These are phyloP conservation scores for Barnettozyma botsteinii DNA, from an alignment of 805 yeast genomes.

Conservation along the genomic window DNA sequence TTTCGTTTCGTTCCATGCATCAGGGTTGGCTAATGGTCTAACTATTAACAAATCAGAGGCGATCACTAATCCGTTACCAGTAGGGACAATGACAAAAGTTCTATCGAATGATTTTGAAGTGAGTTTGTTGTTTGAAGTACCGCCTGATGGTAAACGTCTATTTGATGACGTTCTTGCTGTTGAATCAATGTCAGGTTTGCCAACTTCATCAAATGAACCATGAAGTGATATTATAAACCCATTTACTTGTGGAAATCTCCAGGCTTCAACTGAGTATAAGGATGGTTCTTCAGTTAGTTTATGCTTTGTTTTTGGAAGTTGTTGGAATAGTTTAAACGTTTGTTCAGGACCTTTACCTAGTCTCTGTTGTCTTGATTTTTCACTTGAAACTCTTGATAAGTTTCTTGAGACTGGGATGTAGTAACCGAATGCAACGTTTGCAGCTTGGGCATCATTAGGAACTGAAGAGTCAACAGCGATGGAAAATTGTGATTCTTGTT, in stretches of 20 bases:
- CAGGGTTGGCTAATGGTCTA: slow-evolving; percentile 49
- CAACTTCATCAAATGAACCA: slow-evolving; percentile 75
- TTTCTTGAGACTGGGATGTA: slow-evolving; percentile 76
- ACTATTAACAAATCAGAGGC: slow-evolving; percentile 80
- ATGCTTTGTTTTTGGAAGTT: slow-evolving; percentile 78
- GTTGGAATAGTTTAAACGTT: slow-evolving; percentile 54
- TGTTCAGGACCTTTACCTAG: slow-evolving; percentile 64
- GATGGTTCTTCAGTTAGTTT: slow-evolving; percentile 56
- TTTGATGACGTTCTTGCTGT: slow-evolving; percentile 12
- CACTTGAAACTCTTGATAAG: slow-evolving; percentile 51
- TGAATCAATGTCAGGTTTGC: slow-evolving; percentile 41
- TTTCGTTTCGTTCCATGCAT: slow-evolving; percentile 46
- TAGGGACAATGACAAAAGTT: slow-evolving; percentile 67
- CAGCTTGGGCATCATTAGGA: slow-evolving; percentile 39
- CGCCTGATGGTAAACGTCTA: slow-evolving; percentile 1
- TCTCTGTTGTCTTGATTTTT: slow-evolving; percentile 50
- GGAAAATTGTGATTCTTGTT: slow-evolving; percentile 81
- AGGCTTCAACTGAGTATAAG: slow-evolving; percentile 70
- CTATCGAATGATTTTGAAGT: slow-evolving; percentile 80
- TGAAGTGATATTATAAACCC: slow-evolving; percentile 79
- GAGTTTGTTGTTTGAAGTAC: slow-evolving; percentile 26
- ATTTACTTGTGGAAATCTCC: slow-evolving; percentile 61
- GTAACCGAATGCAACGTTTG: slow-evolving; percentile 48
- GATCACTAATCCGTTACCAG: slow-evolving; percentile 65
- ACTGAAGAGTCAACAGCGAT: slow-evolving; percentile 67